Evolutionary conservation across 495 filamentous ascomycete species (phyloP).

Genomic region (Neurospora sp.): DNA sequence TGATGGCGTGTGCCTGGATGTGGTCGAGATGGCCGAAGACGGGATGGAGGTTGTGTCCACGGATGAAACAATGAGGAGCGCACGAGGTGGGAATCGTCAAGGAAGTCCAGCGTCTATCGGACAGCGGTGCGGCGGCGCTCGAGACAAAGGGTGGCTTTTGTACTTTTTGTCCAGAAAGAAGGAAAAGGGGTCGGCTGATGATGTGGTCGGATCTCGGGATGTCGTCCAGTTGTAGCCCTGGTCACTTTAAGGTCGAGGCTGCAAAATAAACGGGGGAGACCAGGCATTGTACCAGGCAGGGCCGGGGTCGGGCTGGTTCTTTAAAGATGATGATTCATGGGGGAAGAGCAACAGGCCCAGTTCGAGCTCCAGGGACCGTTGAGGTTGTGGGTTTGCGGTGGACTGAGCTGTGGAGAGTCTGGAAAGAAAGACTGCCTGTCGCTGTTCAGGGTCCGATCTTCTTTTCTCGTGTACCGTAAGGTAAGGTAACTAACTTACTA

Average conservation of each 20-base stretch:
- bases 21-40: neutral
- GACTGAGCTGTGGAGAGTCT: neutral
- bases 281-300: neutral
- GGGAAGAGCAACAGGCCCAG: neutral
- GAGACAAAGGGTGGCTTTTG: neutral
- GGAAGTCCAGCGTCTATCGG: neutral
- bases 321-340: neutral
- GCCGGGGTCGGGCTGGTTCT: neutral
- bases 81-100: neutral
- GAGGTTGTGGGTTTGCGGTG: neutral
- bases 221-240: neutral
- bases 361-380: neutral
- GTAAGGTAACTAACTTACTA: neutral
- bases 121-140: neutral
- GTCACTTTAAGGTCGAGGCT: neutral
- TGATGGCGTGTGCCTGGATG: neutral
- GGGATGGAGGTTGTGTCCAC: neutral
- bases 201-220: neutral
- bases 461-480: neutral
- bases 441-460: neutral
- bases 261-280: neutral
- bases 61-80: neutral
- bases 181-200: neutral
- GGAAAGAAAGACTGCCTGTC: neutral
- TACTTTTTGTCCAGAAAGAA: neutral